These are phyloP conservation scores for Cystofilobasidium capitatum DNA, from an alignment of 768 basidiomycete species.

Conservation along the genomic window DNA sequence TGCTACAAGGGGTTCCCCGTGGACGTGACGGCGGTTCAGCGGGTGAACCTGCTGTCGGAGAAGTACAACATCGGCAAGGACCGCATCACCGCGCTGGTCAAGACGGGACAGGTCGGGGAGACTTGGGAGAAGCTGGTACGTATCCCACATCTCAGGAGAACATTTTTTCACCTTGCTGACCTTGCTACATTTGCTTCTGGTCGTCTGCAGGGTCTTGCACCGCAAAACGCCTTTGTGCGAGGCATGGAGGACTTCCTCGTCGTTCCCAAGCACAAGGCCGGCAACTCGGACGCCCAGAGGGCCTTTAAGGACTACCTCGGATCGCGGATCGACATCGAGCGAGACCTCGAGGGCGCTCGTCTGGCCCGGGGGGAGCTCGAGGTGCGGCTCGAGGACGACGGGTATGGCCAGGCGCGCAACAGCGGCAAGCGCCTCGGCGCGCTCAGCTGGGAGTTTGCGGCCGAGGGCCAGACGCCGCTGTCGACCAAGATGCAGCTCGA, in stretches of 20 bases:
- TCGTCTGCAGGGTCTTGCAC: background rate
- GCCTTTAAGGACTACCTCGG: conserved; percentile 13
- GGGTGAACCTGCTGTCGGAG: conserved; percentile 15
- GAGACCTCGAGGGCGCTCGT: conserved; percentile 16
- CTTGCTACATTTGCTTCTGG: background rate
- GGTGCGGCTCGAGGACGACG: conserved; percentile 11
- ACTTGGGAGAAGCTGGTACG: conserved; percentile 21
- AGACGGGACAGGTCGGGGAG: conserved; percentile 26
- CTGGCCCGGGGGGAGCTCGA: conserved; percentile 18
- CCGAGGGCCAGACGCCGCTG: conserved; percentile 11
- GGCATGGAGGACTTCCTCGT: conserved; percentile 25
- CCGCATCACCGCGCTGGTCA: conserved; percentile 22
- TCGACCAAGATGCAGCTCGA: conserved; percentile 22
- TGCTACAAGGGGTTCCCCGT: conserved; percentile 18
- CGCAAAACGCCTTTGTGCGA: conserved; percentile 13
- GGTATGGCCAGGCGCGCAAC: background rate
- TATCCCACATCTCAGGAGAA: background rate
- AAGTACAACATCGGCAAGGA: conserved; percentile 24
- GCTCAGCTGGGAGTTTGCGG: conserved; percentile 22
- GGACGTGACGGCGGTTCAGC: background rate
- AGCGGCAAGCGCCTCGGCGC: background rate
- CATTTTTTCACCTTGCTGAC: background rate
- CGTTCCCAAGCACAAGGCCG: conserved; percentile 1
- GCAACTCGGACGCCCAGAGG: background rate
- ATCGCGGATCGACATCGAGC: conserved; percentile 25